Evolutionary conservation across 495 filamentous ascomycete species (phyloP), one percentile per base, ranked within the genome.

Genomic region (Aspergillus panamensis): DNA sequence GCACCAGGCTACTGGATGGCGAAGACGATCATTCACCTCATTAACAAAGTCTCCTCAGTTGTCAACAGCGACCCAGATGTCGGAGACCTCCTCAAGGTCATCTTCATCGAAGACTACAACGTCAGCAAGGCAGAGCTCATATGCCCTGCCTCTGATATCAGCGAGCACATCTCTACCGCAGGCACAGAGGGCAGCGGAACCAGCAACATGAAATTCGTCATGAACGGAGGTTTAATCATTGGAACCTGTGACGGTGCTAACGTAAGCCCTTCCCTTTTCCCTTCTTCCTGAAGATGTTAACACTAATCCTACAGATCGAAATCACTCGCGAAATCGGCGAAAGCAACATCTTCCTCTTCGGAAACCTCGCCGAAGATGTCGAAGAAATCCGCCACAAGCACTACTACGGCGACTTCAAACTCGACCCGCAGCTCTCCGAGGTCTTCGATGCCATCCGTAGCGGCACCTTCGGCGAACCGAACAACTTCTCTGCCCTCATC

Each of bases 1-100:
- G 94, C 94, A 0, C 94, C 94, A 3, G 94, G 94, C 3, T 98
- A 98, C 77, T 98, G 95, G 95, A 98, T 98, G 94, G 94, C 94
- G 17, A 98, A 98, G 83, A 93, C 93, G 8, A 89, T 98, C 60
- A 98, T 98, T 58, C 92, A 97, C 69, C 83, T 98, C 49, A 88
- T 98, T 77, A 96, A 95, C 78, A 87, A 83, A 58, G 95, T 97
- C 40, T 91, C 91, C 6, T 73, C 82, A n/a, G 88, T 97, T 3
- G 87, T 98, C 60, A 98, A 98, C 74, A 87, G 86, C 8, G 94
- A 98, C 66, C 76, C 83, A 35, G 94, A 97, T 47, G 84, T 97
- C 66, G 92, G 92, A 21, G 93, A 97, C 68, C 80, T 95, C 17
- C 79, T 98, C 65, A 98, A 98, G 80, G 95, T 98, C 49, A 83